Base-by-base conservation (phyloP, 1,284 basidiomycete species). In the Xanthoconium separans region DNA sequence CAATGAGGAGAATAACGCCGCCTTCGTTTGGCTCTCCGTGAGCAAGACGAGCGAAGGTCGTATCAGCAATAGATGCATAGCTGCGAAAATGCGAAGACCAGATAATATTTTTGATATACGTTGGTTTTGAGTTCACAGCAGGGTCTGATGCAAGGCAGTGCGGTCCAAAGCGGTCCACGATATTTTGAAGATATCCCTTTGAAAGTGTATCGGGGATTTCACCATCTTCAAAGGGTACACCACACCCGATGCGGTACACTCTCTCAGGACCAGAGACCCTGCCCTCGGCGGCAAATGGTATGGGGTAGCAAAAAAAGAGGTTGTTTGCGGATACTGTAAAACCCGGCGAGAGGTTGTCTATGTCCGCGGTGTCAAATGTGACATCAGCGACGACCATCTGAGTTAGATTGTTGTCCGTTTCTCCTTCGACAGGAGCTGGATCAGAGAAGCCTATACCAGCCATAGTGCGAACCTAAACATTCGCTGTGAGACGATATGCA, bases 51-150 rank as follows among this genome's bases (percentile, higher is more conserved):
- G 59, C 52, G 54, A 71, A 71, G 42, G 58, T 64, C 1, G 36
- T 62, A 41, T 72, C 66, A 5, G 75, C 72, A 45, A 75, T 58
- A 6, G 71, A 68, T 13, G 63, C 66, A 49, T 57, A 69, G 33
- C 69, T 70, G 30, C 66, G 65, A 65, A 74, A 75, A 20, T 73
- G 68, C 13, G 72, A 65, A 7, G 69, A 61, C 73, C 75, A 75
- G 40, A 73, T n/a, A 5, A 68, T 20, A 3, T 63, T 54, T 22
- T 64, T 56, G 44, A 69, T 67, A 4, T 16, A 3, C 5, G 44
- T 33, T 0, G 57, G 46, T 29, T 51, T 63, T 10, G 31, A 37
- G 24, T 66, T 65, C 1, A 56, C 45, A 11, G 57, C 41, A 0
- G 60, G 44, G 12, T 63, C 54, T 3, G 66, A 65, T 5, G 56